Percentiles rank a stretch among this genome's conserved stretches.
Conservation (phyloP, 495 filamentous ascomycete genomes). For the Aspergillus panamensis region DNA sequence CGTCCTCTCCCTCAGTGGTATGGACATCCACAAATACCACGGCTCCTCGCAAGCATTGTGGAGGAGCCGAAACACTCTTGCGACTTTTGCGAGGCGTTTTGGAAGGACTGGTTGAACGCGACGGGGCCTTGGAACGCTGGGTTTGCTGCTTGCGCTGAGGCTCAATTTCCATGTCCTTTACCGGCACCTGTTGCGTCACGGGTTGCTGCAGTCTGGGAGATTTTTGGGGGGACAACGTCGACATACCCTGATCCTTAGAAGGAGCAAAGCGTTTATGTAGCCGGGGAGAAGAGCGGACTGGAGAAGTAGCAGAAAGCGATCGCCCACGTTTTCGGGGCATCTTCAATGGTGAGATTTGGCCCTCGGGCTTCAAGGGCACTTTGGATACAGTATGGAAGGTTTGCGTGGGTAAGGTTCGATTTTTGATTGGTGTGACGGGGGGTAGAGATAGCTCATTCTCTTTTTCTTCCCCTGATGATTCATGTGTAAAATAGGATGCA, state of each 20-base stretch:
- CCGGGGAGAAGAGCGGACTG: slow-evolving; percentile 35
- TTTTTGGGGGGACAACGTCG: slow-evolving; percentile 28
- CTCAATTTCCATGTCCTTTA: slow-evolving; percentile 11
- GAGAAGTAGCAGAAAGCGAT: slow-evolving; percentile 40
- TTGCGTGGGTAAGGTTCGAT: slow-evolving; percentile 26
- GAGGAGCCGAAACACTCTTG: slow-evolving; percentile 21
- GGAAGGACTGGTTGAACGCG: slow-evolving; percentile 27
- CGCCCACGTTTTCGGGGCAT: slow-evolving; percentile 53
- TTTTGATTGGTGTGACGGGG: slow-evolving; percentile 36
- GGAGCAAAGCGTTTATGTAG: slow-evolving; percentile 27
- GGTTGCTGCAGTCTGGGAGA: slow-evolving; percentile 20
- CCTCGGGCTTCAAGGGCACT: slow-evolving; percentile 68
- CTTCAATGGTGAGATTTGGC: slow-evolving; percentile 57
- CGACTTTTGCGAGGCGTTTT: slow-evolving; percentile 24
- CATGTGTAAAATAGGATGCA: background rate
- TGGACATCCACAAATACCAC: slow-evolving; percentile 93
- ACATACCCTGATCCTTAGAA: slow-evolving; percentile 17
- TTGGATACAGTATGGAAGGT: slow-evolving; percentile 71
- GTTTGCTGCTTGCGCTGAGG: background rate
- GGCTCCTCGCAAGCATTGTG: slow-evolving; percentile 58
- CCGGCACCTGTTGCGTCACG: slow-evolving; percentile 24
- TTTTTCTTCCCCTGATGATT: slow-evolving; percentile 28
- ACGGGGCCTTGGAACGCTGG: slow-evolving; percentile 13
- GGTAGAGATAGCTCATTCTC: slow-evolving; percentile 32
- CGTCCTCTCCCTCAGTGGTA: slow-evolving; percentile 82